These are phyloP conservation scores for Yamadazyma akitaensis DNA, from an alignment of 805 yeast species.

Conservation along the genomic window DNA sequence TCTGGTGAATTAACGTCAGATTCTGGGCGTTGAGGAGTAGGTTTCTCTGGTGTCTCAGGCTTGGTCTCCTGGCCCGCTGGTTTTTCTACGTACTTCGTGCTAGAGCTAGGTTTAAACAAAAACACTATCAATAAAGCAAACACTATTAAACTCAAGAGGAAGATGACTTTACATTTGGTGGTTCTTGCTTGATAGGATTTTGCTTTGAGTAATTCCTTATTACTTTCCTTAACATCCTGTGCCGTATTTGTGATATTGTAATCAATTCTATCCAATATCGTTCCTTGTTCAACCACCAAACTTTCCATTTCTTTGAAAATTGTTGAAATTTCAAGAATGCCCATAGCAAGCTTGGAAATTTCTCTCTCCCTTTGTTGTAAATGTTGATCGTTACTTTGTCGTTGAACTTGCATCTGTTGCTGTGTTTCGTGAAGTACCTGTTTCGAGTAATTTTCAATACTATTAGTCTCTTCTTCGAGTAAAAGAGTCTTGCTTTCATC, in stretches of 20 bases:
- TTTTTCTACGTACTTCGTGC: conserved; percentile 22
- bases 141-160: conserved; percentile 68
- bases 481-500: conserved; percentile 6
- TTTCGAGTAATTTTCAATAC: conserved; percentile 35
- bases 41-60: neutral
- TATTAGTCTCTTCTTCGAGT: conserved; percentile 26
- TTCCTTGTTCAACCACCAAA: conserved; percentile 92
- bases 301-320: conserved; percentile 92
- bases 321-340: conserved; percentile 88
- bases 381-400: conserved; percentile 22
- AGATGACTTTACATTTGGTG: conserved; percentile 84
- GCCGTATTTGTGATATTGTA: conserved; percentile 84
- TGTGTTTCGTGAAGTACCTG: conserved; percentile 27
- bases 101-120: conserved; percentile 56
- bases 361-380: conserved; percentile 81
- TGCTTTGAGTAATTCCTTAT: conserved; percentile 73
- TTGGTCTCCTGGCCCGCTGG: conserved; percentile 4
- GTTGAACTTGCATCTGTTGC: conserved; percentile 15
- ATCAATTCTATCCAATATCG: conserved; percentile 88
- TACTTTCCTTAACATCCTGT: conserved; percentile 70
- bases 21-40: neutral
- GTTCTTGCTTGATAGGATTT: conserved; percentile 81
- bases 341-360: conserved; percentile 86
- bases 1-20: too few species aligned
- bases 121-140: conserved; percentile 68